Percentiles rank a stretch among this genome's conserved stretches.
Conservation (phyloP, 306 rosid genomes). For the Quercus gilva region DNA sequence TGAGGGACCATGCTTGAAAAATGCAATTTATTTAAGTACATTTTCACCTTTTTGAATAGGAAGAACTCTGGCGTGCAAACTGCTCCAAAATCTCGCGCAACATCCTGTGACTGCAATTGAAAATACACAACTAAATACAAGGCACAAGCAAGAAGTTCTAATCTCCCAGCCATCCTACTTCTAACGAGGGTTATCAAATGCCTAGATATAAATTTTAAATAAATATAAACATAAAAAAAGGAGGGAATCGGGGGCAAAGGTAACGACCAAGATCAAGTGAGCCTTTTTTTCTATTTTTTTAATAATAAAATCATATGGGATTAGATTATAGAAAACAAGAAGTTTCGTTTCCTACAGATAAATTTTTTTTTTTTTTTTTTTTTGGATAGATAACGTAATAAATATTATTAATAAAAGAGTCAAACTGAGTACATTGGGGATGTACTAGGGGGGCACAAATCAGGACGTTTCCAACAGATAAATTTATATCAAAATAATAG, state of each 20-base stretch:
- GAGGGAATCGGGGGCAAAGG: background rate
- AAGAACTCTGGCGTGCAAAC: constrained; percentile 90
- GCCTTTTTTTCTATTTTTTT: background rate
- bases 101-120: constrained; percentile 73
- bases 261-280: background rate
- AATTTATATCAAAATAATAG: background rate
- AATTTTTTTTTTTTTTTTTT: no score
- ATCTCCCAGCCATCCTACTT: background rate
- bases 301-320: background rate
- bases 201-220: background rate
- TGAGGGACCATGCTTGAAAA: constrained; percentile 1
- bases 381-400: no score
- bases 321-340: background rate
- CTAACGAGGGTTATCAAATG: background rate
- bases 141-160: background rate
- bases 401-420: no score
- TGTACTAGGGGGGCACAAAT: no score
- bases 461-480: background rate
- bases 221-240: background rate
- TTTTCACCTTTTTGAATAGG: constrained; percentile 76
- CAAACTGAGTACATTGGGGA: no score
- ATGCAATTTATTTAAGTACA: background rate
- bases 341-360: background rate
- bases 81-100: constrained; percentile 83
- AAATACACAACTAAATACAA: constrained; percentile 8